Percentiles rank a stretch among this genome's conserved stretches.
Evolutionary conservation across 2,329 filamentous ascomycete genomes (phyloP).

Genomic region (Thelonectria rubi): DNA sequence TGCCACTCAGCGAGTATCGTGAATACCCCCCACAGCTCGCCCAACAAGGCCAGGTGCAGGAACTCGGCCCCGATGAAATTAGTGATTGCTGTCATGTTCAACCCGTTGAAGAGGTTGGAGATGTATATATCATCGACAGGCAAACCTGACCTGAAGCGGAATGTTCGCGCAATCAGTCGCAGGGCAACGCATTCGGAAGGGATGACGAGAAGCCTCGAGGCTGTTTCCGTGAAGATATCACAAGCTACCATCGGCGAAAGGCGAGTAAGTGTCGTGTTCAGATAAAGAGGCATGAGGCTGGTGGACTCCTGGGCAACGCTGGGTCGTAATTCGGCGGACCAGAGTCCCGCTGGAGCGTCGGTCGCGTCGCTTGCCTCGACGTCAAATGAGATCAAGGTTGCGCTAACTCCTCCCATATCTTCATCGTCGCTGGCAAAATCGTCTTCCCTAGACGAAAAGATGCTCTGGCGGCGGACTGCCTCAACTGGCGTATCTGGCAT

Average conservation of each 20-base stretch:
- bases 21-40: constrained; percentile 56
- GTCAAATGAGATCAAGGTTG: constrained; percentile 69
- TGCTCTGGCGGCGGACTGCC: constrained; percentile 54
- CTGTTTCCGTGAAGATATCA: constrained; percentile 56
- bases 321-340: constrained; percentile 67
- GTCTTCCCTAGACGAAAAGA: constrained; percentile 58
- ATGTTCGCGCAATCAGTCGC: constrained; percentile 55
- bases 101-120: constrained; percentile 47
- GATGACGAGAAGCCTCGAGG: constrained; percentile 53
- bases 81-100: constrained; percentile 51
- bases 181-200: constrained; percentile 59
- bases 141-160: constrained; percentile 51
- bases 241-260: constrained; percentile 60
- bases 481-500: constrained; percentile 44
- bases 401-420: constrained; percentile 62
- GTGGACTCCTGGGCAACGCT: constrained; percentile 51
- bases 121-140: constrained; percentile 52
- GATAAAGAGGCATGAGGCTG: constrained; percentile 49
- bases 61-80: constrained; percentile 60
- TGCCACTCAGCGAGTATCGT: constrained; percentile 51
- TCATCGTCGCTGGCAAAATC: constrained; percentile 67
- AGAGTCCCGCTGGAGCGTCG: constrained; percentile 61
- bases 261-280: constrained; percentile 60
- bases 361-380: constrained; percentile 65
- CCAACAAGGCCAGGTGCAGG: constrained; percentile 54